Base-by-base conservation (phyloP, 140 eudicot genomes). In the Oenanthe javanica region DNA sequence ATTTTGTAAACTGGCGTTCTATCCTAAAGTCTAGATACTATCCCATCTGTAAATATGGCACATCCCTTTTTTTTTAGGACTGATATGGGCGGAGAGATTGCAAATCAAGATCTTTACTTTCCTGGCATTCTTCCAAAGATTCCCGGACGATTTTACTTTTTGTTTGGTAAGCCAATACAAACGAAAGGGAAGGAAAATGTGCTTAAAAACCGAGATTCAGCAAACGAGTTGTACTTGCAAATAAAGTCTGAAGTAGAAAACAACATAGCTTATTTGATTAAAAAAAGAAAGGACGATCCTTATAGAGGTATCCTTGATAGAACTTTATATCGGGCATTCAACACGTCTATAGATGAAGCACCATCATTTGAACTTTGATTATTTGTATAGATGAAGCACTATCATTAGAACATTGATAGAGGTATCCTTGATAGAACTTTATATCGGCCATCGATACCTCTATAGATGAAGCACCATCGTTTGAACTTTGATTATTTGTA, bases 141-240 rank as follows among this genome's bases (percentile, higher is more conserved):
- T 23, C 99, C 99, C 0, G 99, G 99, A 14, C 96, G 99, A 1
- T 85, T 96, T 14, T 96, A 96, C 86, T 96, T 84, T 84, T 81
- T 88, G 72, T 96, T 96, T 54, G 94, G 98, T 81, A 96, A 93
- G 85, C 99, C 99, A 3, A 89, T 96, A 71, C 75, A 83, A 63
- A 93, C 97, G 2, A 81, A 84, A 43, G 99, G 98, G 81, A 87
- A 42, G 79, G 82, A 85, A 80, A 88, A 81, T 51, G 64, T 84
- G 84, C 84, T 89, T 48, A 96, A 91, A 80, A 91, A 93, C 80
- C 91, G 76, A 87, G 92, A 84, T 50, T 85, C 85, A 25, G 97
- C 99, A 14, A 88, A 83, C 66, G 94, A 93, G 81, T 14, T 96
- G 42, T 96, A 96, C 81, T 57, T 85, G 87, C 84, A 96, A 49